Evolutionary conservation across 106 monocot genomes (phyloP).

Genomic region (Phalaenopsis equestris): DNA sequence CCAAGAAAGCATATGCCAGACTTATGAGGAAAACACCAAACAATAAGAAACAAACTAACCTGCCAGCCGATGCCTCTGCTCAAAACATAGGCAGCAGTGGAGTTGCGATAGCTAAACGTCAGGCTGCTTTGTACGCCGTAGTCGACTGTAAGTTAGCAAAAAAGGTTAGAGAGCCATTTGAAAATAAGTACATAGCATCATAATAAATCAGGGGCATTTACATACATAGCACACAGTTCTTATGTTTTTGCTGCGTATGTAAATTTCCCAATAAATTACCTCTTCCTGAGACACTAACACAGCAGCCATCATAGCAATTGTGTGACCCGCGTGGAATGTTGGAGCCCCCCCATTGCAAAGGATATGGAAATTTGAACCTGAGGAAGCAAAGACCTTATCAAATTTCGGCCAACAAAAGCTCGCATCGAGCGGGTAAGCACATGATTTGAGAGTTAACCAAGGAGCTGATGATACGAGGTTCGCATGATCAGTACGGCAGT

Average conservation of each 20-base stretch:
- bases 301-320: constrained; percentile 69
- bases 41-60: constrained; percentile 14
- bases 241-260: no score
- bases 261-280: constrained; percentile 11
- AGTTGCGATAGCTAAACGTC: constrained; percentile 57
- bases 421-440: no score
- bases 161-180: neutral
- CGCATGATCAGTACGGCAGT: constrained; percentile 57
- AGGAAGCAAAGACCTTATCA: neutral
- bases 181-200: neutral
- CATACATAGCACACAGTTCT: no score
- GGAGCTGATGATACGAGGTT: constrained; percentile 65
- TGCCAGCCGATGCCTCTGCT: constrained; percentile 78
- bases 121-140: constrained; percentile 54
- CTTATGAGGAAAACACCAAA: no score
- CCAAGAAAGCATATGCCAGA: no score
- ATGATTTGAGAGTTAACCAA: constrained; percentile 29
- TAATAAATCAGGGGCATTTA: no score
- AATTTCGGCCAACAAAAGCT: neutral
- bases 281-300: constrained; percentile 50
- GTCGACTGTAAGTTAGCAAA: constrained; percentile 36
- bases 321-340: constrained; percentile 70
- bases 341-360: constrained; percentile 80
- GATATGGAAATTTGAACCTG: constrained; percentile 68
- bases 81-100: constrained; percentile 65